Evolutionary conservation across 2,329 filamentous ascomycete species (phyloP), one percentile per base, ranked within the genome.

Genomic region (Coniochaeta pulveracea): DNA sequence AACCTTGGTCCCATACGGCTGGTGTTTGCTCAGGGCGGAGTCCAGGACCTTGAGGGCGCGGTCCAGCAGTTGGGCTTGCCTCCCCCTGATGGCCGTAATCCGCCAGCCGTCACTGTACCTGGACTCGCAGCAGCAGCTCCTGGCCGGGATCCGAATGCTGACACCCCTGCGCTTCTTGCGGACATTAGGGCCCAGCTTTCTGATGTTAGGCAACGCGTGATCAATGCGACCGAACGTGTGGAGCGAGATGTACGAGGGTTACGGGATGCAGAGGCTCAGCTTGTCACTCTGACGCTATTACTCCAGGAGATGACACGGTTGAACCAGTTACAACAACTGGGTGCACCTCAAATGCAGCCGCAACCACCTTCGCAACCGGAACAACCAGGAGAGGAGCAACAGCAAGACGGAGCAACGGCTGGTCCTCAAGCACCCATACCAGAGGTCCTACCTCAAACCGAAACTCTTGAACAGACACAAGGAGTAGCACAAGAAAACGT

Each of bases 1-100:
- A 55, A 57, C 31, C 56, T 91, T 29, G 84, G 84, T 1, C 84
- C 84, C 3, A 60, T 91, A 19, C 66, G 82, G 18, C 60, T 91
- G 15, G 83, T 80, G 0, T 83, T 89, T 45, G 83, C 79, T n/a
- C 77, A 83, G 62, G 80, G 55, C 52, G 78, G 56, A 54, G 63
- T 51, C 4, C 60, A 68, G 14, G 72, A 84, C 37, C 66, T 84
- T 21, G 69, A 76, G 35, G 77, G 84, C 41, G 60, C 85, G 43
- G 76, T 73, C 5, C 72, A 78, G 38, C 72, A 73, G 39, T 63
- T 83, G 43, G 73, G 72, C 17, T 46, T 64, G 14, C 60, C 58
- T n/a, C n/a, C n/a, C 5, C 52, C 49, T 3, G 50, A 55, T 22
- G 52, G 38, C 22, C 44, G 35, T 11, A 49, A 52, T 17, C 21